A percentile compares a stretch with the other conserved stretches of the same genome.
Evolutionary conservation across 805 yeast species (phyloP).

Genomic region (Kodamaea neixiangensis): DNA sequence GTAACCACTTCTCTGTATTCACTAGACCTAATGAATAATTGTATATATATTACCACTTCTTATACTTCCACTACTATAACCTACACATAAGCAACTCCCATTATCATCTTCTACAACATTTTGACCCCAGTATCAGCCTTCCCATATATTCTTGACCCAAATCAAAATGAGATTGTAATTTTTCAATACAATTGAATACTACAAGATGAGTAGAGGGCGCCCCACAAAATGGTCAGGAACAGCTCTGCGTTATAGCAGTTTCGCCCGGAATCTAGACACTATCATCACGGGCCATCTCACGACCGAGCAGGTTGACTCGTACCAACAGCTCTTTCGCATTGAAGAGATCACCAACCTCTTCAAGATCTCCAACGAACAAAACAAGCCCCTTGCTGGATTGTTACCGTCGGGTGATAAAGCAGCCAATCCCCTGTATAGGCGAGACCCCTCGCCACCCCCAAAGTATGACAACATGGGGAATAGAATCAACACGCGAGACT

Average conservation of each 20-base stretch:
- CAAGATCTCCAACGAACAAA: constrained; percentile 29
- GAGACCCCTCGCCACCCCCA: constrained; percentile 92
- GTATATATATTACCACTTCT: neutral
- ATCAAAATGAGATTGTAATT: neutral
- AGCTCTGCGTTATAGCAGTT: constrained; percentile 26
- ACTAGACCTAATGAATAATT: neutral
- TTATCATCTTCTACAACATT: too few relatives aligned
- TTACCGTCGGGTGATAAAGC: constrained; percentile 42
- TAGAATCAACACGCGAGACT: constrained; percentile 82
- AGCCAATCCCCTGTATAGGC: constrained; percentile 35
- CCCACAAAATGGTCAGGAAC: constrained; percentile 38
- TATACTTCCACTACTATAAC: too few relatives aligned
- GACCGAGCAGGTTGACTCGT: constrained; percentile 75
- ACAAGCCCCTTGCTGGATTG: constrained; percentile 44
- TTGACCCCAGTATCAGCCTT: too few relatives aligned
- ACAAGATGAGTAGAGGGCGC: constrained; percentile 6
- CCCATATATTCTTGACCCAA: neutral
- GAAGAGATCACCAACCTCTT: constrained; percentile 75
- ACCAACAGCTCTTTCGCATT: constrained; percentile 69
- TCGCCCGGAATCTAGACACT: constrained; percentile 26
- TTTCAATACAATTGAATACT: neutral
- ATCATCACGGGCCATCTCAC: constrained; percentile 47
- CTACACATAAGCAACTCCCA: too few relatives aligned
- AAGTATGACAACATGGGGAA: constrained; percentile 80
- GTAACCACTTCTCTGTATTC: neutral